A percentile compares a stretch with the other conserved stretches of the same genome.
These are phyloP conservation scores for Physaria fendleri DNA, from an alignment of 345 rosid genomes.

Conservation along the genomic window DNA sequence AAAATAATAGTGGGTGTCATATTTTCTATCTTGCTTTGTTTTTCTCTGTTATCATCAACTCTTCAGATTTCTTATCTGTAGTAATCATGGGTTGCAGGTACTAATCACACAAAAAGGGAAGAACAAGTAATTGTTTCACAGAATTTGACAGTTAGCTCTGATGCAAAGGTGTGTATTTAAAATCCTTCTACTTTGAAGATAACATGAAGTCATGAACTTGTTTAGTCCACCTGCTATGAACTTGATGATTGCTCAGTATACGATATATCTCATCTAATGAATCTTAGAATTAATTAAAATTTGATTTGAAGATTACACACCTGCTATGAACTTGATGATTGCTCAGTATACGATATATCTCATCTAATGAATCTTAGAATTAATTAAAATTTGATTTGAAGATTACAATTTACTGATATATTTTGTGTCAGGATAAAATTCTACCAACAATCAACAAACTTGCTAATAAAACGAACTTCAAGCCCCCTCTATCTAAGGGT, in stretches of 20 bases:
- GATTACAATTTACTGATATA: not conserved
- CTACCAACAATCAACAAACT: constrained; percentile 17
- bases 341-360: not conserved
- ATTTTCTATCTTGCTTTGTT: not conserved
- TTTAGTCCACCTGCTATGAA: not conserved
- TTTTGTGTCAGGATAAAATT: constrained; percentile 40
- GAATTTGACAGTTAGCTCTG: constrained; percentile 24
- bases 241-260: constrained; percentile 8
- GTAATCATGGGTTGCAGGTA: constrained; percentile 38
- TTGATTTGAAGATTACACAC: not conserved
- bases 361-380: not conserved
- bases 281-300: constrained; percentile 4
- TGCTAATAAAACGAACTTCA: constrained; percentile 30
- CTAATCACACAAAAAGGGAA: constrained; percentile 27
- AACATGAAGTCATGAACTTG: constrained; percentile 1
- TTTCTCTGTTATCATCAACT: not conserved
- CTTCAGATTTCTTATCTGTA: constrained; percentile 17
- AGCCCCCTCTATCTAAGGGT: constrained; percentile 34
- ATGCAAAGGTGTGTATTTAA: constrained; percentile 37
- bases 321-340: constrained; percentile 1
- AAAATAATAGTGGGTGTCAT: constrained; percentile 29
- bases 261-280: not conserved
- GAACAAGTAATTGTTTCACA: constrained; percentile 29
- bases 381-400: no score
- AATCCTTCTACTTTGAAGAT: not conserved